Base-by-base conservation (phyloP, 2,329 filamentous ascomycete genomes). In the Dactylonectria macrodidyma region DNA sequence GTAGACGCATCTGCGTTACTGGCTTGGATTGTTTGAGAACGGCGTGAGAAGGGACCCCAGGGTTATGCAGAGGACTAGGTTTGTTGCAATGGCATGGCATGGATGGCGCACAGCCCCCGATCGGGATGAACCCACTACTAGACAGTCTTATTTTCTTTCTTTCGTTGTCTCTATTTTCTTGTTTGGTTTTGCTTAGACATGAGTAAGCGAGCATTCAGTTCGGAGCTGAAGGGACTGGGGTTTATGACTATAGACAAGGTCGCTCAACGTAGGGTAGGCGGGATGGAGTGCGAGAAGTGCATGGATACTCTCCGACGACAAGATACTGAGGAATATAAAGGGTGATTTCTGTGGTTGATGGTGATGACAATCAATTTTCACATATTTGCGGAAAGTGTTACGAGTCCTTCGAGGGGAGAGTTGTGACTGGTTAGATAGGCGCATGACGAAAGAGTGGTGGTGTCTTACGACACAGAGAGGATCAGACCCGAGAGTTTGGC, bases 231-330 rank as follows among this genome's bases (percentile, higher is more conserved):
- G 61, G 68, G 48, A 67, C 57, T 61, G 69, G 69, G 71, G 44
- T 66, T 74, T 63, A 69, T 66, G 66, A 69, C 38, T 71, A 75
- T 75, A 75, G 73, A 75, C 54, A 59, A 52, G 67, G 72, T 70
- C 65, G 65, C 61, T 65, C 71, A 73, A 58, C 38, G 30, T 34
- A 36, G 55, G 33, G 50, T 48, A 59, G 55, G 38, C 44, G 52
- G 33, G 47, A 26, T 19, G 30, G 14, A 19, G 50, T 30, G 51
- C 19, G 52, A 33, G 34, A 51, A 26, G 57, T 47, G 47, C n/a
- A 36, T 9, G 41, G 36, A 19, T 7, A 9, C 24, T 12, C 55
- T 8, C 16, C 14, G n/a, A 34, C 14, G 19, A 57, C 38, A 33
- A 57, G 55, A 10, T 51, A 46, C 19, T 14, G 41, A 30, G n/a